phyloP scores from a whole-genome alignment of 805 yeast species.

The Saturnispora silvae region DNA sequence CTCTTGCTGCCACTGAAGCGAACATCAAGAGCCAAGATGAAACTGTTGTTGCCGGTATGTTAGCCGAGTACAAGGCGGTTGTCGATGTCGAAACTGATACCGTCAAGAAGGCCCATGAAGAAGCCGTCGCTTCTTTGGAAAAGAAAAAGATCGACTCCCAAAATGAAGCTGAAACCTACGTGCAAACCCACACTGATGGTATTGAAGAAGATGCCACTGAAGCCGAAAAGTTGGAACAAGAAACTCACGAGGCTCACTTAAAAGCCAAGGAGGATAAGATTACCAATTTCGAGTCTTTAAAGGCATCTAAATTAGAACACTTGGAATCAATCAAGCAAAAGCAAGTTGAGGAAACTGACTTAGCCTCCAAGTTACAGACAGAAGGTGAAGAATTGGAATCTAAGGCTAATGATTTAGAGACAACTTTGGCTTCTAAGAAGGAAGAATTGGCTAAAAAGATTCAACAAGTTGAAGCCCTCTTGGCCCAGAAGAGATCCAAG shows the following conservation, averaged over 20 bases:
- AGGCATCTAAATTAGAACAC: slow-evolving; percentile 24
- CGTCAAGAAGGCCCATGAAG: slow-evolving; percentile 17
- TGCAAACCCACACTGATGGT: slow-evolving; percentile 30
- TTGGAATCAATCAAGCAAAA: slow-evolving; percentile 23
- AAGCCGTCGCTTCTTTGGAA: slow-evolving; percentile 18
- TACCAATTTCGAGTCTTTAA: slow-evolving; percentile 35
- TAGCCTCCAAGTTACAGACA: slow-evolving; percentile 28
- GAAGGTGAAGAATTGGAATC: slow-evolving; percentile 30
- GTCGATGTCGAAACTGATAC: slow-evolving; percentile 33
- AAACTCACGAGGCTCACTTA: slow-evolving; percentile 37
- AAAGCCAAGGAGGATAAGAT: slow-evolving; percentile 33
- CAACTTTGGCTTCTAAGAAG: slow-evolving; percentile 32
- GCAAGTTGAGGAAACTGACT: slow-evolving; percentile 23
- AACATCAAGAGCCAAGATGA: slow-evolving; percentile 24
- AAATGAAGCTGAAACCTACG: slow-evolving; percentile 28
- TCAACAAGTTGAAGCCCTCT: slow-evolving; percentile 29
- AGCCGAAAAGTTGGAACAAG: slow-evolving; percentile 34
- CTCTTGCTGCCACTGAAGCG: slow-evolving; percentile 19
- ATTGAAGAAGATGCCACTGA: slow-evolving; percentile 37
- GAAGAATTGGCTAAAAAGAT: slow-evolving; percentile 24
- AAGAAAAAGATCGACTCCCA: slow-evolving; percentile 21
- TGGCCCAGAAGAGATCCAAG: slow-evolving; percentile 33
- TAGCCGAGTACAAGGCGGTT: slow-evolving; percentile 27
- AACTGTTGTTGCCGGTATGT: slow-evolving; percentile 27
- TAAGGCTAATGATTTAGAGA: slow-evolving; percentile 30